Evolutionary conservation across 1,284 basidiomycete genomes (phyloP).

Genomic region (Pyrrhoderma lamaoense): DNA sequence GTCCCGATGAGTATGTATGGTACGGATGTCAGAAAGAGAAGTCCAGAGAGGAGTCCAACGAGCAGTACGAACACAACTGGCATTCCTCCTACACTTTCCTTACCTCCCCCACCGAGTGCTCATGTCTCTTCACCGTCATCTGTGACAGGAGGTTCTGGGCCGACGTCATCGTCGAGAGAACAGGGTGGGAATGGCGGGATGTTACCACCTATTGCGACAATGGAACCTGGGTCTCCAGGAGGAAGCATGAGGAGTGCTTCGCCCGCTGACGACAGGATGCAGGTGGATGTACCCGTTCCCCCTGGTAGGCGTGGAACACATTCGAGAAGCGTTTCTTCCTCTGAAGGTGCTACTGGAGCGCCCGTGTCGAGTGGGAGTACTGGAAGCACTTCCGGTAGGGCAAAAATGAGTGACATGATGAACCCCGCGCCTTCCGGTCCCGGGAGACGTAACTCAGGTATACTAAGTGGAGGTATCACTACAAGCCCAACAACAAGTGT

Average conservation of each 20-base stretch:
- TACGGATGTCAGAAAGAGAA: conserved; percentile 18
- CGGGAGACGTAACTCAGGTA: conserved; percentile 43
- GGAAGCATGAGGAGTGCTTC: conserved; percentile 11
- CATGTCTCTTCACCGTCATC: conserved; percentile 31
- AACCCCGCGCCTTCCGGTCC: conserved; percentile 34
- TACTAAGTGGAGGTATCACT: conserved; percentile 20
- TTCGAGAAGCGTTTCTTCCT: conserved; percentile 33
- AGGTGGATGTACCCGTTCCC: conserved; percentile 29
- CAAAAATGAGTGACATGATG: conserved; percentile 27
- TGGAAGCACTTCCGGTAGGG: background rate
- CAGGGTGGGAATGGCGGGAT: conserved; percentile 27
- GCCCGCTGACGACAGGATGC: conserved; percentile 16
- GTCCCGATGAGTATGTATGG: conserved; percentile 45
- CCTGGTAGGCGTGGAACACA: conserved; percentile 33
- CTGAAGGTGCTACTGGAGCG: background rate
- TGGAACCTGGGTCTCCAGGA: conserved; percentile 36
- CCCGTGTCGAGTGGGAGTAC: conserved; percentile 1
- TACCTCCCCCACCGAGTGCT: conserved; percentile 57
- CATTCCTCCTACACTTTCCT: conserved; percentile 58
- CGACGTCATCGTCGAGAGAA: conserved; percentile 20
- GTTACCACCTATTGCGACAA: conserved; percentile 58
- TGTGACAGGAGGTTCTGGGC: background rate
- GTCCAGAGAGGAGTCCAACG: conserved; percentile 25
- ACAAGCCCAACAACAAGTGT: conserved; percentile 1
- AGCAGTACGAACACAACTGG: conserved; percentile 48